Evolutionary conservation across 75 land plant species (phyloP).

Genomic region (Pinus taeda): DNA sequence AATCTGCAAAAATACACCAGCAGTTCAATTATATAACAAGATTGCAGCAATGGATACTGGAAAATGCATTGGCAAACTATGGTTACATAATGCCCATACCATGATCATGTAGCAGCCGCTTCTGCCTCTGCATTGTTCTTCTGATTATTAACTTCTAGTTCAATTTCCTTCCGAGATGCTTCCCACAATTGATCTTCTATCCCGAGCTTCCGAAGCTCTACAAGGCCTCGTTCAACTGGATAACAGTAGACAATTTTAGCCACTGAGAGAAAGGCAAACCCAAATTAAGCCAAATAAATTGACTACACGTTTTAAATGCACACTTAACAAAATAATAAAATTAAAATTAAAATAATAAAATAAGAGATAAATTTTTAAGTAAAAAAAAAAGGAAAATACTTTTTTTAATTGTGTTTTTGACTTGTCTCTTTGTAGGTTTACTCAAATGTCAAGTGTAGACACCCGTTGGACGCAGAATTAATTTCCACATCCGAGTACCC

Average conservation of each 20-base stretch:
- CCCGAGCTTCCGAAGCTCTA: constrained; percentile 80
- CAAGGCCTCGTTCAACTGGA: constrained; percentile 79
- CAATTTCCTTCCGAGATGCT: constrained; percentile 75
- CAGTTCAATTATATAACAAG: not conserved
- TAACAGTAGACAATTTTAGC: not conserved
- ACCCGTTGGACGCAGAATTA: too few relatives aligned
- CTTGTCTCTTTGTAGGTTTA: too few relatives aligned
- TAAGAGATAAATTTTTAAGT: too few relatives aligned
- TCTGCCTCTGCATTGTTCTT: constrained; percentile 9
- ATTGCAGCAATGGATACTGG: not conserved
- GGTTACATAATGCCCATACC: not conserved
- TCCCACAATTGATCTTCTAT: constrained; percentile 92
- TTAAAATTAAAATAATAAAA: too few relatives aligned
- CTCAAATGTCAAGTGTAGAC: too few relatives aligned
- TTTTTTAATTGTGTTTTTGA: too few relatives aligned
- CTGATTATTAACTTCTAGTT: constrained; percentile 19
- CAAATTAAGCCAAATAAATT: not conserved
- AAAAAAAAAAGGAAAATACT: too few relatives aligned
- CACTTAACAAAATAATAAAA: too few relatives aligned
- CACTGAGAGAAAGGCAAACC: not conserved
- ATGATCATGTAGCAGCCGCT: not conserved
- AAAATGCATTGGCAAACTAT: not conserved
- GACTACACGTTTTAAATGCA: too few relatives aligned
- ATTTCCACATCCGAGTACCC: too few relatives aligned
- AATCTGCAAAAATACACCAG: constrained; percentile 6